These are phyloP conservation scores for Fusarium coicis DNA, from an alignment of 2,329 filamentous ascomycete genomes.

Conservation along the genomic window DNA sequence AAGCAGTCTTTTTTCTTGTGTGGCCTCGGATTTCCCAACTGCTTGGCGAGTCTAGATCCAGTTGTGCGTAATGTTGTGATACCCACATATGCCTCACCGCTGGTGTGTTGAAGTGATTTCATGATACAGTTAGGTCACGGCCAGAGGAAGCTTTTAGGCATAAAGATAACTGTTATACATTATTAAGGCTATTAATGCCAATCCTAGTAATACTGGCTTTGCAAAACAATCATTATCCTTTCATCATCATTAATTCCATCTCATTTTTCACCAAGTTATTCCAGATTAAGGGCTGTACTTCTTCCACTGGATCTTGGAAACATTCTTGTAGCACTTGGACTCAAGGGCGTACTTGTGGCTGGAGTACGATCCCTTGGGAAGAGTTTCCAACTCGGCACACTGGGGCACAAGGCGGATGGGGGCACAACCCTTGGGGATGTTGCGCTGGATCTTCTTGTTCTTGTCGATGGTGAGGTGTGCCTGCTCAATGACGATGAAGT, in stretches of 20 bases:
- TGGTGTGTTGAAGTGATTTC: neutral
- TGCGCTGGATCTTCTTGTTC: conserved; percentile 35
- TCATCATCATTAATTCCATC: conserved; percentile 30
- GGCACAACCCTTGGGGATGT: conserved; percentile 52
- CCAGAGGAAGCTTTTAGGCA: neutral
- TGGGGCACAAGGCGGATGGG: conserved; percentile 56
- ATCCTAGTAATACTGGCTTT: conserved; percentile 24
- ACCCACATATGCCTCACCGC: conserved; percentile 14
- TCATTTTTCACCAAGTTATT: neutral
- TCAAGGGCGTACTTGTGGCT: conserved; percentile 54
- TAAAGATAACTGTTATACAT: conserved; percentile 22
- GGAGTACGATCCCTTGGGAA: conserved; percentile 50
- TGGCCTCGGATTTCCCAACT: conserved; percentile 6
- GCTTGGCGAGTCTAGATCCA: conserved; percentile 6
- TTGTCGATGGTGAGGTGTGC: conserved; percentile 44
- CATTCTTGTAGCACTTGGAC: conserved; percentile 55
- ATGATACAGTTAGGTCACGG: neutral
- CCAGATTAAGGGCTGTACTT: conserved; percentile 35
- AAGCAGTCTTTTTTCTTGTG: neutral
- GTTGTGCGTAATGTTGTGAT: conserved; percentile 4
- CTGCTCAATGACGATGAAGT: conserved; percentile 54
- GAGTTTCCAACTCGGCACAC: conserved; percentile 52
- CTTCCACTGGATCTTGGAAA: conserved; percentile 44
- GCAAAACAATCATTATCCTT: conserved; percentile 30
- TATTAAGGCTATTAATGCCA: conserved; percentile 26